phyloP scores from a whole-genome alignment of 305 asterid genomes.

The Nicotiana rustica region DNA sequence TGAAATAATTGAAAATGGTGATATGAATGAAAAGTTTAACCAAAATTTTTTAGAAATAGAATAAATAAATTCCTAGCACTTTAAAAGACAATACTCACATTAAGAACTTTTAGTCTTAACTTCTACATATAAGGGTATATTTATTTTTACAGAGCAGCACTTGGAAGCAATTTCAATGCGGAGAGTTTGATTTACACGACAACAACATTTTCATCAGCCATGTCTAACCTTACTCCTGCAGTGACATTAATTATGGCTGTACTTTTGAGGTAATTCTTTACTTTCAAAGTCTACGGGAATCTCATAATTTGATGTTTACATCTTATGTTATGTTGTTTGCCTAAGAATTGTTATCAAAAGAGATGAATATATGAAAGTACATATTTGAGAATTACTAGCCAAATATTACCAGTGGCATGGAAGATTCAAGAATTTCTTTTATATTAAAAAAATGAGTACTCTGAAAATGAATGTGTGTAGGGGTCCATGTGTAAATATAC shows the following conservation, averaged over 20 bases:
- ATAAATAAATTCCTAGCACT: not conserved
- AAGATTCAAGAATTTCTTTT: not conserved
- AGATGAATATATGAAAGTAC: not conserved
- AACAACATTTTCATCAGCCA: conserved; percentile 47
- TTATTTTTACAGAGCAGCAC: conserved; percentile 39
- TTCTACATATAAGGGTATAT: not conserved
- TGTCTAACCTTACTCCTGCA: conserved; percentile 48
- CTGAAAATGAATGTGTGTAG: too few species aligned
- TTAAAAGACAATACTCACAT: not conserved
- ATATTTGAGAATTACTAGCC: not conserved
- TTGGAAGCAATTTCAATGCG: conserved; percentile 48
- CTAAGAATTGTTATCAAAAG: not conserved
- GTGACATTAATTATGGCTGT: conserved; percentile 45
- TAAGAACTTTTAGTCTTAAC: not conserved
- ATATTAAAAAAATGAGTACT: too few species aligned
- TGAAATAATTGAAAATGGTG: too few species aligned
- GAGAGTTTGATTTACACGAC: conserved; percentile 46
- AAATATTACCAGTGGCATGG: not conserved
- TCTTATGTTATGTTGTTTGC: not conserved
- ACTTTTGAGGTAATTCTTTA: conserved; percentile 38
- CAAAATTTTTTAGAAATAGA: not conserved
- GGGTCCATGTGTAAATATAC: too few species aligned
- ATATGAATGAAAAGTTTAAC: too few species aligned
- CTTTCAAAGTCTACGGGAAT: not conserved
- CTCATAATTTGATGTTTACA: not conserved